Evolutionary conservation across 2,329 filamentous ascomycete genomes (phyloP).

Genomic region (Graphilbum ipis-grandicollis): DNA sequence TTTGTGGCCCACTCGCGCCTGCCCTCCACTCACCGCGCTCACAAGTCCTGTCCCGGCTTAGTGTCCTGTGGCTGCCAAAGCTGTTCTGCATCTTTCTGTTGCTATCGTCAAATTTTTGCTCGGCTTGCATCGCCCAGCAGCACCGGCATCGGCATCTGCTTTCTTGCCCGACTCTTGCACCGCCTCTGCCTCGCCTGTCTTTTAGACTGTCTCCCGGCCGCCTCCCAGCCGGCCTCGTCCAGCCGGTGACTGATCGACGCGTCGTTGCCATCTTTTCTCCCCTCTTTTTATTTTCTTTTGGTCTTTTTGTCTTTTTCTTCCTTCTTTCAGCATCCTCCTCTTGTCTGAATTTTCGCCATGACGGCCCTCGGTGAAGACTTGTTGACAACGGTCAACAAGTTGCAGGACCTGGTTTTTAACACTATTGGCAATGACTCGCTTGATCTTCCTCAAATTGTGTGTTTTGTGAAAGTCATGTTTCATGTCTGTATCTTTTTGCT

Average conservation of each 20-base stretch:
- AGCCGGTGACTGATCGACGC: too few relatives aligned
- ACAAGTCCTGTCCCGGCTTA: not conserved
- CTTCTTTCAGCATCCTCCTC: not conserved
- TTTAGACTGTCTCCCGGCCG: too few relatives aligned
- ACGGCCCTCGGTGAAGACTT: slow-evolving; percentile 90
- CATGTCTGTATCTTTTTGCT: slow-evolving; percentile 3
- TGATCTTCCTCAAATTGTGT: slow-evolving; percentile 93
- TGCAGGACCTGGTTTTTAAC: slow-evolving; percentile 98
- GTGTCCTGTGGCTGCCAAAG: not conserved
- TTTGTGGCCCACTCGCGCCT: not conserved
- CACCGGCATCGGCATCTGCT: too few relatives aligned
- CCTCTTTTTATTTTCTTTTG: not conserved
- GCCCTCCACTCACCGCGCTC: not conserved
- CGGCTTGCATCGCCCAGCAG: too few relatives aligned
- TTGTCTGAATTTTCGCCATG: slow-evolving; percentile 42
- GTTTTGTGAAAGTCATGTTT: slow-evolving; percentile 14
- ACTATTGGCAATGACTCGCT: slow-evolving; percentile 98
- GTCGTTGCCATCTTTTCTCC: not conserved
- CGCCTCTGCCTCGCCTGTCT: not conserved
- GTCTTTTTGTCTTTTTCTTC: not conserved
- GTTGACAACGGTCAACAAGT: slow-evolving; percentile 88
- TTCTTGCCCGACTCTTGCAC: too few relatives aligned
- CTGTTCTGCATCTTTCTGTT: not conserved
- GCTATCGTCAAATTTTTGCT: not conserved
- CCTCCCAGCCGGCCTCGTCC: too few relatives aligned